Evolutionary conservation across 2,329 filamentous ascomycete genomes (phyloP), one percentile per base, ranked within the genome.

Genomic region (Verticillium albo-atrum): DNA sequence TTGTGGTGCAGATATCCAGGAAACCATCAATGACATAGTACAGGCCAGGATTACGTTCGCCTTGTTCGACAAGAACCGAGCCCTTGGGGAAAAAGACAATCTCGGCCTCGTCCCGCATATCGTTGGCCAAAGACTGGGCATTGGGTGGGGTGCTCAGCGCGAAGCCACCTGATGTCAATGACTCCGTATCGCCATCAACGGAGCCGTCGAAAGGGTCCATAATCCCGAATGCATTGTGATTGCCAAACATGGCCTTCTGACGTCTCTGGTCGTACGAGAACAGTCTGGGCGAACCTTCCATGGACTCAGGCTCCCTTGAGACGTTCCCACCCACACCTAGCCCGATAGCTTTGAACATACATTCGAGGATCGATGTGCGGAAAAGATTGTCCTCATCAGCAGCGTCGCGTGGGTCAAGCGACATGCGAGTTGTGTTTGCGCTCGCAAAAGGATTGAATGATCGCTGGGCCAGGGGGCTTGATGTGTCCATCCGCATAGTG

Each of bases 21-120:
- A 99, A 99, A 0, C 95, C 95, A 71, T 99, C 95, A 55, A 99
- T 90, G 3, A 99, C 94, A 74, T 99, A 99, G 76, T 99, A 99
- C 1, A 99, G 74, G 0, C 95, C 95, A 0, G 95, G 95, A 66
- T 96, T 97, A n/a, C 95, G 85, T 72, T 99, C 95, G 10, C 95
- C 94, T 75, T 98, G 93, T 69, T 99, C 95, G 0, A 99, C 93
- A 17, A 99, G 82, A 1, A 99, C 90, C 2, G 95, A 94, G 2
- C 91, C 93, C 72, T 98, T 91, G 0, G 93, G 94, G 65, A 99
- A 99, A 76, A 91, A 98, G 6, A 99, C 95, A 64, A 99, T 97
- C 70, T 99, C 95, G 3, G 98, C 86, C 57, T 99, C 95, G 63
- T 96, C 89, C 63, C 89, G 89, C 75, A 98, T 84, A 62, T 98